These are phyloP conservation scores for Nannizziopsis arthrosporioides DNA, from an alignment of 2,329 filamentous ascomycete species.

Conservation along the genomic window DNA sequence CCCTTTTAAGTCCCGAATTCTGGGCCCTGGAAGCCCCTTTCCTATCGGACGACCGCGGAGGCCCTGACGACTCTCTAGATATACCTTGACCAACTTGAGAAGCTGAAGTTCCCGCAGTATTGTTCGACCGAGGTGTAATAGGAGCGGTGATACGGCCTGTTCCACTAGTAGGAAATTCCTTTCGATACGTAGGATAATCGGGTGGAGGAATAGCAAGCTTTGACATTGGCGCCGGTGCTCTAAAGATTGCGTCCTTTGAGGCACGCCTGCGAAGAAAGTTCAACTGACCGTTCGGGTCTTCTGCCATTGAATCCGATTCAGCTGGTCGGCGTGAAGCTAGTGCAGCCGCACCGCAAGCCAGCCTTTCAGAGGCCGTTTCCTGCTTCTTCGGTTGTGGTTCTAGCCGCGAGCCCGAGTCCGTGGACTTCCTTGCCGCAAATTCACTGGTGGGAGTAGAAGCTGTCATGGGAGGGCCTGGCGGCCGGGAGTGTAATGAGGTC, in stretches of 20 bases:
- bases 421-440: conserved; percentile 18
- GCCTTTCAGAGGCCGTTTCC: background rate
- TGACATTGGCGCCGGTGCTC: background rate
- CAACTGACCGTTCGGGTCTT: conserved; percentile 8
- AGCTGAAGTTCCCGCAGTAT: background rate
- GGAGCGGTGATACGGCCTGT: conserved; percentile 13
- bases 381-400: background rate
- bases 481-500: conserved; percentile 22
- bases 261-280: conserved; percentile 17
- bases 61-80: background rate
- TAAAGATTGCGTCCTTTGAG: conserved; percentile 17
- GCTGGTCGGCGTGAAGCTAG: conserved; percentile 10
- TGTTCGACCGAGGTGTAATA: background rate
- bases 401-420: conserved; percentile 16
- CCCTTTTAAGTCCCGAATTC: background rate
- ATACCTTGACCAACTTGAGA: background rate
- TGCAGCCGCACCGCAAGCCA: conserved; percentile 14
- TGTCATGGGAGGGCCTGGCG: conserved; percentile 16
- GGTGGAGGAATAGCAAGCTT: conserved; percentile 28
- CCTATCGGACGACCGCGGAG: background rate
- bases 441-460: conserved; percentile 9
- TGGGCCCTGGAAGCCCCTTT: background rate
- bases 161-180: conserved; percentile 26
- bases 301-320: conserved; percentile 7
- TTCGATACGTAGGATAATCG: conserved; percentile 26